phyloP scores from a whole-genome alignment of 768 basidiomycete species.

The Cubamyces sp. region DNA sequence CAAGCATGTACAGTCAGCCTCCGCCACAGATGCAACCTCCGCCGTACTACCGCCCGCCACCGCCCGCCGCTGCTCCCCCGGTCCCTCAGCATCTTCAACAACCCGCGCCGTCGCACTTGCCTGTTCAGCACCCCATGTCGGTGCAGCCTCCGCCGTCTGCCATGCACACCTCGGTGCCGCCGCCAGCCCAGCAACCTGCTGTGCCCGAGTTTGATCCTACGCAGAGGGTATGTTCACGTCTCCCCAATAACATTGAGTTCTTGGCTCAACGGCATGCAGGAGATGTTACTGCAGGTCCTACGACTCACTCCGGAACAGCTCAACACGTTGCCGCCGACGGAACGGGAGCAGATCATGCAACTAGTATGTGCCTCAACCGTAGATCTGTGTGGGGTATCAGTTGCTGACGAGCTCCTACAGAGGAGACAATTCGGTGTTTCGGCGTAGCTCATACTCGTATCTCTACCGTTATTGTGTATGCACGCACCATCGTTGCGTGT shows the following conservation, averaged over 20 bases:
- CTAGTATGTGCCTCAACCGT: slow-evolving; percentile 50
- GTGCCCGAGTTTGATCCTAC: slow-evolving; percentile 46
- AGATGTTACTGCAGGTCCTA: slow-evolving; percentile 87
- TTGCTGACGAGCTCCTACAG: neutral
- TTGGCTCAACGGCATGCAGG: slow-evolving; percentile 42
- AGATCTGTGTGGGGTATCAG: too few species aligned
- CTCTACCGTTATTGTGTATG: too few species aligned
- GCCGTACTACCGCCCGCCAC: slow-evolving; percentile 32
- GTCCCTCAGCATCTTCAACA: slow-evolving; percentile 33
- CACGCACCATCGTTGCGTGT: too few species aligned
- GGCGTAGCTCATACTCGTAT: neutral
- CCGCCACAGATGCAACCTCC: slow-evolving; percentile 30
- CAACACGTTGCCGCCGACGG: slow-evolving; percentile 74
- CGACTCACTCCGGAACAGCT: slow-evolving; percentile 83
- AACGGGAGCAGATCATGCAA: slow-evolving; percentile 79
- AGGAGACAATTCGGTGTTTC: slow-evolving; percentile 22
- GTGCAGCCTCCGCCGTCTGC: slow-evolving; percentile 35
- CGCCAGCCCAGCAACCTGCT: slow-evolving; percentile 36
- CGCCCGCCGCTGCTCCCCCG: slow-evolving; percentile 37
- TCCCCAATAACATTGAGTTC: neutral
- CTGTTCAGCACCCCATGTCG: slow-evolving; percentile 37
- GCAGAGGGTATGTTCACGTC: slow-evolving; percentile 46
- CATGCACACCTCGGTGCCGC: slow-evolving; percentile 35
- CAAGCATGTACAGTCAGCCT: slow-evolving; percentile 32
- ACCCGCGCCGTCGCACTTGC: slow-evolving; percentile 34